Percentiles rank a stretch among this genome's conserved stretches.
Conservation (phyloP, 2,329 filamentous ascomycete genomes). For the Ceratocystis colombiana region DNA sequence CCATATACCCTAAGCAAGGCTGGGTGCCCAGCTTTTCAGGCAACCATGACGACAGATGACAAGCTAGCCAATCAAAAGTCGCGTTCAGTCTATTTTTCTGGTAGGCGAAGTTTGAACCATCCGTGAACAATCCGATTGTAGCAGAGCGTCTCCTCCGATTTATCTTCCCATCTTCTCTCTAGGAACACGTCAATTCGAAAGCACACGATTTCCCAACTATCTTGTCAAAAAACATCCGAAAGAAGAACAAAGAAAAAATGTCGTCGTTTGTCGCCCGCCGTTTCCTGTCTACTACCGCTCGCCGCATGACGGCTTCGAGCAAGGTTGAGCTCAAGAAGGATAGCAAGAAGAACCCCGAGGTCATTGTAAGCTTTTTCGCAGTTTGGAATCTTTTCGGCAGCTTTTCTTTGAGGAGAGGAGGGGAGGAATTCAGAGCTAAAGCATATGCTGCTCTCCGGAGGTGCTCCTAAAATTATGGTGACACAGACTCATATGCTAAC, state of each 20-base stretch:
- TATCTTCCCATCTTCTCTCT: background rate
- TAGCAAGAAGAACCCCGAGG: slow-evolving; percentile 45
- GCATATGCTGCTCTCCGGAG: background rate
- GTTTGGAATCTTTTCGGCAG: background rate
- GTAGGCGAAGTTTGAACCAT: slow-evolving; percentile 3
- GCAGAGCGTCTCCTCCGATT: background rate
- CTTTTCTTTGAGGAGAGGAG: no score
- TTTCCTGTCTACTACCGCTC: slow-evolving; percentile 45
- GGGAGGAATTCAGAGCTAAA: background rate
- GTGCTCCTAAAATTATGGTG: background rate
- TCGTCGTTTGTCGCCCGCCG: slow-evolving; percentile 46
- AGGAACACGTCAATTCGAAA: background rate
- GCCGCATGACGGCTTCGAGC: slow-evolving; percentile 39
- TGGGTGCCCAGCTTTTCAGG: slow-evolving; percentile 22
- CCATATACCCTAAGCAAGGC: background rate
- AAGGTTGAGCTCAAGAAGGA: slow-evolving; percentile 46
- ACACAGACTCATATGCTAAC: background rate
- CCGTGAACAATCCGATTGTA: background rate
- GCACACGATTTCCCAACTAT: no score
- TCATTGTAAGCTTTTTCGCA: slow-evolving; percentile 30
- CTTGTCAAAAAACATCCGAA: slow-evolving; percentile 25
- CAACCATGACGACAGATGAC: slow-evolving; percentile 8
- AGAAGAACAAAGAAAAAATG: slow-evolving; percentile 34
- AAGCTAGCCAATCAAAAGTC: slow-evolving; percentile 20
- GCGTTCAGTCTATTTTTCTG: slow-evolving; percentile 15